Evolutionary conservation across 768 basidiomycete species (phyloP).

Genomic region (Lentinula edodes): DNA sequence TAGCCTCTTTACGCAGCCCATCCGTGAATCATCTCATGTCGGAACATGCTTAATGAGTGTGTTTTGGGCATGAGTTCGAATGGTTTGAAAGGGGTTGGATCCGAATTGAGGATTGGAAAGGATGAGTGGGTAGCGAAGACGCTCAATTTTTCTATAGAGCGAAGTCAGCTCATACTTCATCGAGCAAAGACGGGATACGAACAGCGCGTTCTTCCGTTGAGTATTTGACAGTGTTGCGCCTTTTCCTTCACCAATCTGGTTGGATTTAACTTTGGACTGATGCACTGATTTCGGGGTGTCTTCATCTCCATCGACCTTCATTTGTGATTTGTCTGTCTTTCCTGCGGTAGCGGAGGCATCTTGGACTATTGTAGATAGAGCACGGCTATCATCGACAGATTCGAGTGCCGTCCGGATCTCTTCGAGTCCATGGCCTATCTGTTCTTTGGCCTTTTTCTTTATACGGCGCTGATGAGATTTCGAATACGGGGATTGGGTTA

Average conservation of each 20-base stretch:
- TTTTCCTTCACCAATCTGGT: conserved; percentile 67
- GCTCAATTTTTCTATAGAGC: conserved; percentile 52
- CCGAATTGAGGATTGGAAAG: conserved; percentile 60
- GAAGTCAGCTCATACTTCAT: neutral
- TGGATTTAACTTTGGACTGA: conserved; percentile 26
- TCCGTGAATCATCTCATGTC: neutral
- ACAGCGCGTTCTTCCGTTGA: conserved; percentile 70
- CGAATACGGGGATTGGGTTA: conserved; percentile 51
- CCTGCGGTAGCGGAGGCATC: conserved; percentile 8
- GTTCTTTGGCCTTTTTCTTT: conserved; percentile 64
- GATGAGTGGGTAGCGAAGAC: conserved; percentile 64
- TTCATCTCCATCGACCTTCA: neutral
- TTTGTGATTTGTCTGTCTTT: conserved; percentile 13
- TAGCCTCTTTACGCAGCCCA: neutral
- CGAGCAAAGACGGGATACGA: neutral
- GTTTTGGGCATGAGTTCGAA: conserved; percentile 76
- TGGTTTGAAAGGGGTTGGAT: conserved; percentile 69
- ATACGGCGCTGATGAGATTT: conserved; percentile 67
- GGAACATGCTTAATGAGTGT: conserved; percentile 54
- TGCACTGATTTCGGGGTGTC: conserved; percentile 2
- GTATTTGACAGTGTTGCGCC: conserved; percentile 48
- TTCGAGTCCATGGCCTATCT: conserved; percentile 44
- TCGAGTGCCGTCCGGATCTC: conserved; percentile 52
- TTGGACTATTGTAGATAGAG: conserved; percentile 10
- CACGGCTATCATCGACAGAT: conserved; percentile 37